phyloP scores from a whole-genome alignment of 1,284 basidiomycete genomes.

The Tilletia walkeri region DNA sequence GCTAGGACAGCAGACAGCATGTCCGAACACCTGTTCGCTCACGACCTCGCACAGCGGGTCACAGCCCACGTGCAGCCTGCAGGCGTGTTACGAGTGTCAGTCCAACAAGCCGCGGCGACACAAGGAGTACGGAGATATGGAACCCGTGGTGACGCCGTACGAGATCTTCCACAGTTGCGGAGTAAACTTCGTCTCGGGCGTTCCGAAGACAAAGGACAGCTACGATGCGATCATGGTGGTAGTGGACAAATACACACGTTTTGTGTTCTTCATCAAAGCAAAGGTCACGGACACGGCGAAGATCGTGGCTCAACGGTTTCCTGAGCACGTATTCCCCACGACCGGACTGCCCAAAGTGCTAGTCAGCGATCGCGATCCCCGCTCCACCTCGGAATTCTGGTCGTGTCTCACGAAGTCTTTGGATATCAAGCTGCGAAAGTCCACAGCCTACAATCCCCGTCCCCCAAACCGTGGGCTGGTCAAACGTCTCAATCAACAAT shows the following conservation, averaged over 20 bases:
- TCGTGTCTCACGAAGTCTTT: not conserved
- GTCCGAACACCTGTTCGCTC: not conserved
- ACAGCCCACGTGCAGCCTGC: not conserved
- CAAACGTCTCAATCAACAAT: slow-evolving; percentile 39
- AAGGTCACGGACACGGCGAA: not conserved
- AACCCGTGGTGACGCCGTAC: not conserved
- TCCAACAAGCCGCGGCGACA: not conserved
- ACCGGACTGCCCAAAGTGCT: not conserved
- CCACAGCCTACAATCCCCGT: slow-evolving; percentile 14
- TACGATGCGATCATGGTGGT: slow-evolving; percentile 10
- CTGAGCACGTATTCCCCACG: not conserved
- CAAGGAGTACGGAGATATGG: not conserved
- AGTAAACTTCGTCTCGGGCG: not conserved
- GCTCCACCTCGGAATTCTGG: not conserved
- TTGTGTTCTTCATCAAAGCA: not conserved
- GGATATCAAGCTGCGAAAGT: not conserved
- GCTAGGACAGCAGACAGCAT: not conserved
- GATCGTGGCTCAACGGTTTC: not conserved
- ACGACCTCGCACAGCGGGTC: not conserved
- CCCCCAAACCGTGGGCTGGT: slow-evolving; percentile 53
- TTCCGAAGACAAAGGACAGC: not conserved
- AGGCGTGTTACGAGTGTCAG: not conserved
- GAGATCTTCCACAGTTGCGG: not conserved
- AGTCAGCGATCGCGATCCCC: not conserved
- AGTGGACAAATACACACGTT: not conserved